A percentile compares a stretch with the other conserved stretches of the same genome.
Conservation (phyloP, 2,329 filamentous ascomycete species). For the Neonectria punicea region DNA sequence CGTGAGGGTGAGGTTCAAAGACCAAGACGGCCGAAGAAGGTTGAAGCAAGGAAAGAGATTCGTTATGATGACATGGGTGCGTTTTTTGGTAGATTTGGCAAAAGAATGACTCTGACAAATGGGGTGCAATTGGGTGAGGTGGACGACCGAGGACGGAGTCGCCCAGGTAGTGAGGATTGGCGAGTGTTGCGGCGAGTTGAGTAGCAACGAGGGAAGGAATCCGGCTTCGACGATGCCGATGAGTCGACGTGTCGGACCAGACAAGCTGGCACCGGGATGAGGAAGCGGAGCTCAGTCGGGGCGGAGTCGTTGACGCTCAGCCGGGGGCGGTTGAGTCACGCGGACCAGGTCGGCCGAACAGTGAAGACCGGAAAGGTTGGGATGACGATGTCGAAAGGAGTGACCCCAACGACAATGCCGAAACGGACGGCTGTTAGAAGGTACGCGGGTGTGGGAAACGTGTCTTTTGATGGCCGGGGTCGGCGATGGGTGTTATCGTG, state of each 20-base stretch:
- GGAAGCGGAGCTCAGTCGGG: constrained; percentile 47
- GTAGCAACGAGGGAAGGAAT: constrained; percentile 13
- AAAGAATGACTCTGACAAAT: constrained; percentile 46
- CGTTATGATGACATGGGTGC: constrained; percentile 59
- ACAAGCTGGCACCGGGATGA: constrained; percentile 42
- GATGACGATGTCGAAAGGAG: constrained; percentile 32
- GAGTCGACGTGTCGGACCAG: constrained; percentile 45
- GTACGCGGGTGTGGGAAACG: constrained; percentile 14
- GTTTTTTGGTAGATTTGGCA: constrained; percentile 42
- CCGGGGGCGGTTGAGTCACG: constrained; percentile 39
- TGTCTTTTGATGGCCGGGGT: constrained; percentile 28
- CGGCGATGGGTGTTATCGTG: constrained; percentile 20
- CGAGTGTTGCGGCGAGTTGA: constrained; percentile 3
- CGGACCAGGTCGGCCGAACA: constrained; percentile 31
- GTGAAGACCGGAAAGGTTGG: constrained; percentile 24
- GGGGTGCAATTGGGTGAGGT: constrained; percentile 23
- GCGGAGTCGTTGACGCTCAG: constrained; percentile 37
- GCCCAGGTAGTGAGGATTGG: constrained; percentile 31
- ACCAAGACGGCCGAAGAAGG: constrained; percentile 45
- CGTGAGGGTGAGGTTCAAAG: constrained; percentile 44
- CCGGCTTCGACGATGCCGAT: constrained; percentile 44
- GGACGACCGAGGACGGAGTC: constrained; percentile 45
- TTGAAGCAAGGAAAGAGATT: constrained; percentile 49
- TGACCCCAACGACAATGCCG: constrained; percentile 41
- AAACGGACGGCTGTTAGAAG: constrained; percentile 26